Evolutionary conservation across 805 yeast species (phyloP).

Genomic region (Grigorovia jiainica): DNA sequence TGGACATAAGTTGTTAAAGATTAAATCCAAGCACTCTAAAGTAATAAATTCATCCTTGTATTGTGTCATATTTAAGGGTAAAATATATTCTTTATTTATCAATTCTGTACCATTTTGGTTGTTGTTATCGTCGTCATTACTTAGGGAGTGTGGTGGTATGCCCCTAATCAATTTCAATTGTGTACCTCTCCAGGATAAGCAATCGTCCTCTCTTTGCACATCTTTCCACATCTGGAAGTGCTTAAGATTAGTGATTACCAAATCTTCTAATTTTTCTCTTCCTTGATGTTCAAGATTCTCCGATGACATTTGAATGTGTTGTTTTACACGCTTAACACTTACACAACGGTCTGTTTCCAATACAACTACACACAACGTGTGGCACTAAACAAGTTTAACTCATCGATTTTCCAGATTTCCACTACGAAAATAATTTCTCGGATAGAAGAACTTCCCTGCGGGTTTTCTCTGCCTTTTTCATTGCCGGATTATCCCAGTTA

Average conservation of each 20-base stretch:
- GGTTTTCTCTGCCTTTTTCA: too few relatives aligned
- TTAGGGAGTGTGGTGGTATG: constrained; percentile 15
- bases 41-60: constrained; percentile 16
- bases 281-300: too few relatives aligned
- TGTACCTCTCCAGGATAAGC: constrained; percentile 10
- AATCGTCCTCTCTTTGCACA: constrained; percentile 10
- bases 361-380: too few relatives aligned
- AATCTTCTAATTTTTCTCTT: constrained; percentile 2
- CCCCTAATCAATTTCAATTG: constrained; percentile 14
- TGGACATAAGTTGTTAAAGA: constrained; percentile 14
- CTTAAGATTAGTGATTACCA: constrained; percentile 19
- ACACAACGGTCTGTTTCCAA: too few relatives aligned
- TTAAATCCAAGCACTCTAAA: constrained; percentile 15
- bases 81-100: constrained; percentile 15
- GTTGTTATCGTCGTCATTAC: constrained; percentile 16
- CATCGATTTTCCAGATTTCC: too few relatives aligned
- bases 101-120: too few relatives aligned
- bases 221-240: constrained; percentile 24
- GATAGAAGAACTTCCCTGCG: too few relatives aligned
- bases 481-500: too few relatives aligned
- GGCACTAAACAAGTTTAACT: too few relatives aligned
- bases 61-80: constrained; percentile 26
- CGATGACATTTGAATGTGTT: too few relatives aligned
- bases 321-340: too few relatives aligned
- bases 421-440: too few relatives aligned